phyloP scores from a whole-genome alignment of 2,329 filamentous ascomycete species.

The Stagonosporopsis vannaccii region DNA sequence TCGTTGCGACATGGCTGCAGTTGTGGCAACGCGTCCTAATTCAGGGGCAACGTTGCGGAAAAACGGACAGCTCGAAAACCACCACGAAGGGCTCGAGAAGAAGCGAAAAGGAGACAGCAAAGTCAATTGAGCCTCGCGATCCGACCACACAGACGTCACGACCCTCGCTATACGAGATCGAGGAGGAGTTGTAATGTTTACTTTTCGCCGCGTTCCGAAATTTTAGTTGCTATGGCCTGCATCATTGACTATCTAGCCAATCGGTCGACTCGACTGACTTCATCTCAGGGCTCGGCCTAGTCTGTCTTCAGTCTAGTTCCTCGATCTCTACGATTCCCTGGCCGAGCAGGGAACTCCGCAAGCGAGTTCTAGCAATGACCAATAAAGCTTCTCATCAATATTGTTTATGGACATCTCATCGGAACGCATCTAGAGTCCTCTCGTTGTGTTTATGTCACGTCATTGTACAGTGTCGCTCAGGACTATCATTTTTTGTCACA shows the following conservation, averaged over 20 bases:
- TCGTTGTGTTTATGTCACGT: too few species aligned
- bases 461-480: too few species aligned
- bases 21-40: slow-evolving; percentile 5
- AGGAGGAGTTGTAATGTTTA: slow-evolving; percentile 15
- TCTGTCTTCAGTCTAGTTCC: not conserved
- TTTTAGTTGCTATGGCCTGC: slow-evolving; percentile 19
- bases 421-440: too few species aligned
- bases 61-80: not conserved
- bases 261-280: slow-evolving; percentile 12
- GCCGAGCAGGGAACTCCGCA: not conserved
- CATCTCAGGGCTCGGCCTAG: slow-evolving; percentile 5
- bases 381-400: not conserved
- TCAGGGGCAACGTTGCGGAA: slow-evolving; percentile 5
- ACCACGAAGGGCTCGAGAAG: slow-evolving; percentile 3
- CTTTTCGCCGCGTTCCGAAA: slow-evolving; percentile 20
- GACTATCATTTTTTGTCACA: too few species aligned
- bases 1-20: slow-evolving; percentile 45
- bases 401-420: not conserved
- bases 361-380: not conserved
- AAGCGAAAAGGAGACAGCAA: not conserved
- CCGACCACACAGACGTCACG: not conserved
- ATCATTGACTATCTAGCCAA: slow-evolving; percentile 16
- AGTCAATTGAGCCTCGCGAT: not conserved
- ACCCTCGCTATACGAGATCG: slow-evolving; percentile 2
- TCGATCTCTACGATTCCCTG: not conserved